These are phyloP conservation scores for Hyphopichia burtonii DNA, from an alignment of 1,139 yeast genomes.

Conservation along the genomic window DNA sequence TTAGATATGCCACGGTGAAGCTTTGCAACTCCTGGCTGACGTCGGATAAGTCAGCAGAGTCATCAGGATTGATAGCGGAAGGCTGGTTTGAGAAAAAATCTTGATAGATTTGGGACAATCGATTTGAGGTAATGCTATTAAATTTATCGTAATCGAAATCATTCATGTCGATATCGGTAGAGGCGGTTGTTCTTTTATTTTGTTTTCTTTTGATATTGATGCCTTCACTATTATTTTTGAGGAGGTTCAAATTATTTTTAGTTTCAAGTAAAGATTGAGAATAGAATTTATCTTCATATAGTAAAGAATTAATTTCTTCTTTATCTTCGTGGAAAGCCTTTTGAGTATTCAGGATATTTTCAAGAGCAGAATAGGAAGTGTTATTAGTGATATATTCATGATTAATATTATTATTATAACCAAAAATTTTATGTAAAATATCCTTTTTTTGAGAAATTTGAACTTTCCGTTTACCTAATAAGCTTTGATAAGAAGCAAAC, in stretches of 20 bases:
- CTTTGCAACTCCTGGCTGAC: constrained; percentile 26
- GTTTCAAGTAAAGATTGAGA: constrained; percentile 27
- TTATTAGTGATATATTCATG: constrained; percentile 45
- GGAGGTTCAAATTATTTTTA: constrained; percentile 7
- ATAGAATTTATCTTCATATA: constrained; percentile 37
- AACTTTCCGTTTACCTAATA: constrained; percentile 39
- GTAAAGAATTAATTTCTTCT: constrained; percentile 34
- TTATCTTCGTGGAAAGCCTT: constrained; percentile 45
- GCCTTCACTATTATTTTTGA: constrained; percentile 7
- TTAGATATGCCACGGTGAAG: constrained; percentile 29
- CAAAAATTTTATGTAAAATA: constrained; percentile 37
- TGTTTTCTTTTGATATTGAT: constrained; percentile 8
- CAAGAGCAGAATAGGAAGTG: constrained; percentile 38
- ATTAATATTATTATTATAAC: constrained; percentile 38
- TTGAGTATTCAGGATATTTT: constrained; percentile 36
- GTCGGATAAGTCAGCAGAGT: constrained; percentile 14
- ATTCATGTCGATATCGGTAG: constrained; percentile 8
- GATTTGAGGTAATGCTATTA: constrained; percentile 20
- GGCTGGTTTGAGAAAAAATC: constrained; percentile 6
- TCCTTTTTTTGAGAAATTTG: constrained; percentile 45
- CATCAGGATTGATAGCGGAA: constrained; percentile 7
- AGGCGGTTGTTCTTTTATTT: constrained; percentile 5
- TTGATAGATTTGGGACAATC: constrained; percentile 26
- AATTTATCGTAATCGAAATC: constrained; percentile 31
- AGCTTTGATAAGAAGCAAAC: constrained; percentile 32